Conservation (phyloP, 1,284 basidiomycete genomes). For the Hymenochaete sp. region DNA sequence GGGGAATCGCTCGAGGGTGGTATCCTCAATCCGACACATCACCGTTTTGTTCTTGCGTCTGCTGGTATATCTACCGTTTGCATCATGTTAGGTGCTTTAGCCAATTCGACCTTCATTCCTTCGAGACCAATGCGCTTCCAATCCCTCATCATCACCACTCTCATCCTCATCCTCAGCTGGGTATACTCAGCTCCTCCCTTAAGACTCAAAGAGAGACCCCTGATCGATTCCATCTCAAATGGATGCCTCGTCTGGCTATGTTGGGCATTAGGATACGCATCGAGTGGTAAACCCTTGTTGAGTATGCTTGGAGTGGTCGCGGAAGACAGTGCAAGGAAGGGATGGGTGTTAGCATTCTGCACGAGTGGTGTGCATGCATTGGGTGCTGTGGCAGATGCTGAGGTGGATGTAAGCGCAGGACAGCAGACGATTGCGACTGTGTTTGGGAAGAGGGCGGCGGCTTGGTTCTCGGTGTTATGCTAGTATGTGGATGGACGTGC, state of each 20-base stretch:
- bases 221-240: conserved; percentile 23
- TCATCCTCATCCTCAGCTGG: conserved; percentile 22
- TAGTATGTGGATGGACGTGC: conserved; percentile 20
- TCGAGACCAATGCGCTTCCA: not conserved
- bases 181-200: conserved; percentile 23
- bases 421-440: conserved; percentile 22
- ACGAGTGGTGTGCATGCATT: conserved; percentile 22
- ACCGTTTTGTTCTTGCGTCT: conserved; percentile 18
- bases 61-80: conserved; percentile 20
- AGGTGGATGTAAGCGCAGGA: conserved; percentile 21
- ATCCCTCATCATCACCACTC: conserved; percentile 10
- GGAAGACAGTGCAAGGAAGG: conserved; percentile 16
- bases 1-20: conserved; percentile 21
- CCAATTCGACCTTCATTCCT: conserved; percentile 13
- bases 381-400: conserved; percentile 22
- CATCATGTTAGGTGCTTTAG: conserved; percentile 13
- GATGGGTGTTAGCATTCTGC: conserved; percentile 20
- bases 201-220: conserved; percentile 22
- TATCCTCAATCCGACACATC: conserved; percentile 21
- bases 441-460: conserved; percentile 18
- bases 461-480: conserved; percentile 17
- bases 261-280: conserved; percentile 21
- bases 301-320: not conserved
- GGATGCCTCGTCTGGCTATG: conserved; percentile 21
- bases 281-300: not conserved